Base-by-base conservation (phyloP, 768 basidiomycete genomes). In the Phylloporus sp. region DNA sequence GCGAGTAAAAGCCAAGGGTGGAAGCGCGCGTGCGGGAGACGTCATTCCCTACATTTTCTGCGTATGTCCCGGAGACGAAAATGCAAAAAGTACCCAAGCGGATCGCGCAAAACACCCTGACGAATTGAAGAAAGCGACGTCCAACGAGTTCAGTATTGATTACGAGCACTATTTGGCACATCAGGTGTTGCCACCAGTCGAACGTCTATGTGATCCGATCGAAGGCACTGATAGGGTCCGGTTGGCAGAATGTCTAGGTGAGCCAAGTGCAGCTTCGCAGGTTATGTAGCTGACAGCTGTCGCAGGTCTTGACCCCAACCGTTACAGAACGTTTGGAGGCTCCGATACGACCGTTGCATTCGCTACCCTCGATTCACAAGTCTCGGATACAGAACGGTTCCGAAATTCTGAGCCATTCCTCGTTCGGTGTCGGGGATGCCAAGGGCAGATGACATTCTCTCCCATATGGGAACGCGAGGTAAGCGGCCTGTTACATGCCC, bases 1-100 rank as follows among this genome's bases (percentile, higher is more conserved):
- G 44, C 80, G 90, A 34, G 81, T 95, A 85, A 95, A 94, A 71
- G 76, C 82, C 5, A 88, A 81, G 56, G 92, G 94, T 28, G 83
- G 80, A 6, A 82, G 81, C 11, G 90, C 92, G 0, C 85, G 86
- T 28, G 79, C 77, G 1, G 95, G 97, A 41, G 95, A 98, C 65
- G 95, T 99, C 50, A 91, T 99, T 52, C 85, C 95, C 0, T 99
- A 99, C 67, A 79, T 98, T 34, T 97, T 99, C 68, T 98, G 95
- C 64, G 60, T 88, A 2, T 77, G 80, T 4, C 85, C 87, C 41
- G 87, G 86, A 34, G 84, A 84, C 34, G 85, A 88, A 52, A 69
- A 76, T 1, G 72, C 86, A 5, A 92, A 86, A 67, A 77, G 79
- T 0, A 82, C 81, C 11, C 91, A 95, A 62, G 94, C 97, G 3